These are phyloP conservation scores for Pseudofabraea citricarpa DNA, from an alignment of 2,329 filamentous ascomycete genomes.

Conservation along the genomic window DNA sequence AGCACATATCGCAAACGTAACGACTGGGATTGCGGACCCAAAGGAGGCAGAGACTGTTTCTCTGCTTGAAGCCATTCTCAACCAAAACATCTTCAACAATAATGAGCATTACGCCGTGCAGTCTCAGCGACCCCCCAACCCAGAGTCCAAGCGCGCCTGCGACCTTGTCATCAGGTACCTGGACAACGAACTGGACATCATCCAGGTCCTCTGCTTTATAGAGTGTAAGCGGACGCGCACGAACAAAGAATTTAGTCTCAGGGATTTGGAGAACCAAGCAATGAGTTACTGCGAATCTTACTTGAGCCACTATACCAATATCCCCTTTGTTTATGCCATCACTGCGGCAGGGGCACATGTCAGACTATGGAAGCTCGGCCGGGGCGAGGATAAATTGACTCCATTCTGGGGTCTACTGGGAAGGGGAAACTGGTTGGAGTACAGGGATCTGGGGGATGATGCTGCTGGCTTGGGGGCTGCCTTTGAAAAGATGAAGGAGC, in stretches of 20 bases:
- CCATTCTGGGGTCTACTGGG: background rate
- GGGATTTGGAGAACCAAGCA: background rate
- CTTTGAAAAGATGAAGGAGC: background rate
- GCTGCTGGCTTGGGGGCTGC: background rate
- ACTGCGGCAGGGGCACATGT: background rate
- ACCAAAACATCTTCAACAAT: conserved; percentile 15
- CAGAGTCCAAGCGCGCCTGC: background rate
- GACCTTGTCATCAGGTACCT: conserved; percentile 6
- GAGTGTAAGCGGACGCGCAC: background rate
- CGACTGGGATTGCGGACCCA: conserved; percentile 14
- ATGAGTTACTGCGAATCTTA: background rate
- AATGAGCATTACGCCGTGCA: conserved; percentile 14
- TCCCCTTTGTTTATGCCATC: background rate
- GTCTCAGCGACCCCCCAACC: conserved; percentile 2
- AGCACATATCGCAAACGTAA: conserved; percentile 17
- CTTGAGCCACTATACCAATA: background rate
- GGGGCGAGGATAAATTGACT: background rate
- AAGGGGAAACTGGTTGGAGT: background rate
- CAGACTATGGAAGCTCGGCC: background rate
- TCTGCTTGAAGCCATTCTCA: conserved; percentile 15
- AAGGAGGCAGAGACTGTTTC: conserved; percentile 10
- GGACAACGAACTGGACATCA: background rate
- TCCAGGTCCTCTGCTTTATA: conserved; percentile 4
- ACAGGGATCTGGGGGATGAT: background rate
- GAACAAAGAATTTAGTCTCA: background rate